Conservation (phyloP, 1,139 yeast species). For the Protomyces pachydermus region DNA sequence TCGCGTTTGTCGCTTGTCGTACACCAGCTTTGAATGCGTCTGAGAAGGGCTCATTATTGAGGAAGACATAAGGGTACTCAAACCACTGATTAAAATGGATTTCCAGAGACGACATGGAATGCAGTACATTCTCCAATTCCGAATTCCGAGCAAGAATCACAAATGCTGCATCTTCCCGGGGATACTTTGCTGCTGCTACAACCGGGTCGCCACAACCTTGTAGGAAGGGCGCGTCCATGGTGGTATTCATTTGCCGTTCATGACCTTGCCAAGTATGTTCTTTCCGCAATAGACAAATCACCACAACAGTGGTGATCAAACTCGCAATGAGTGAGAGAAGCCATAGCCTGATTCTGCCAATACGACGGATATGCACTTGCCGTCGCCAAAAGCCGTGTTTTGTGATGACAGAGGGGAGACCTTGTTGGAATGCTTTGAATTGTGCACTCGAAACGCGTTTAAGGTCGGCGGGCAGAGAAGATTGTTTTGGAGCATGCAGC, state of each 20-base stretch:
- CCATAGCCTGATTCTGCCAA: slow-evolving; percentile 20
- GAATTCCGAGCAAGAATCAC: slow-evolving; percentile 76
- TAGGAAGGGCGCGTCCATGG: slow-evolving; percentile 19
- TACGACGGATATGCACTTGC: slow-evolving; percentile 5
- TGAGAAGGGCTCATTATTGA: slow-evolving; percentile 71
- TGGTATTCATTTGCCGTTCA: slow-evolving; percentile 10
- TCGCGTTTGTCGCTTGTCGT: slow-evolving; percentile 48
- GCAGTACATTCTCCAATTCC: slow-evolving; percentile 64
- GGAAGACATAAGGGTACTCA: slow-evolving; percentile 80
- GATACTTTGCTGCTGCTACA: slow-evolving; percentile 31
- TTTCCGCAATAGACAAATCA: background rate
- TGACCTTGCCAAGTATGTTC: background rate
- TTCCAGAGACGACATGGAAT: slow-evolving; percentile 68
- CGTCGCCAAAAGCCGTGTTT: slow-evolving; percentile 12
- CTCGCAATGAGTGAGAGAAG: slow-evolving; percentile 3
- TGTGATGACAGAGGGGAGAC: slow-evolving; percentile 11
- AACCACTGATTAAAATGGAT: slow-evolving; percentile 87
- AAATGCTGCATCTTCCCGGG: slow-evolving; percentile 67
- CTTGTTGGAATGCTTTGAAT: slow-evolving; percentile 23
- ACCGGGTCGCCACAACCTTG: slow-evolving; percentile 26
- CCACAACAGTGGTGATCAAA: background rate
- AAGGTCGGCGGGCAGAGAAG: slow-evolving; percentile 4
- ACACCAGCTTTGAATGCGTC: slow-evolving; percentile 56
- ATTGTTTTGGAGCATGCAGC: background rate
- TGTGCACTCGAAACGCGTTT: slow-evolving; percentile 22